Conservation (phyloP, 108 stramenopile genomes). For the Chaetoceros muelleri region DNA sequence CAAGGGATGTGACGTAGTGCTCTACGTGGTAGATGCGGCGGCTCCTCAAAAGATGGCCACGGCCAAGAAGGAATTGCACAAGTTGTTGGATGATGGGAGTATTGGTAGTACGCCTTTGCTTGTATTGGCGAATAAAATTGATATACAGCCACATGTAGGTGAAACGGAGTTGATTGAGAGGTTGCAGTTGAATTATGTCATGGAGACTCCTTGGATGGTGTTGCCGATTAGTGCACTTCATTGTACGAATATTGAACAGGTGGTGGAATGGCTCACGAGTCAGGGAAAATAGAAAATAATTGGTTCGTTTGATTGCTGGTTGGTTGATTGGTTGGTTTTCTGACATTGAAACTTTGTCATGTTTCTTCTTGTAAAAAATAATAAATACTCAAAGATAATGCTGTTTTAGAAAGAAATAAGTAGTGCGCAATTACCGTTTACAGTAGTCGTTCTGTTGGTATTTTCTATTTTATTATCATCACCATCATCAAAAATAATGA, state of each 20-base stretch:
- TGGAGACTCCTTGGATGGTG: slow-evolving; percentile 96
- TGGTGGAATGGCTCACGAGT: slow-evolving; percentile 87
- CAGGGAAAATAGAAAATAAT: slow-evolving; percentile 57
- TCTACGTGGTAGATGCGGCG: slow-evolving; percentile 91
- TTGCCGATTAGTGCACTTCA: slow-evolving; percentile 85
- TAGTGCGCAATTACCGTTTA: too few species aligned
- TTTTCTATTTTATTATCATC: too few species aligned
- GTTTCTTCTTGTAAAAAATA: too few species aligned
- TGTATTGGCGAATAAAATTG: slow-evolving; percentile 94
- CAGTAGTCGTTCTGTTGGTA: too few species aligned
- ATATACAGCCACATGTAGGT: slow-evolving; percentile 80
- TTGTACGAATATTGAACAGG: slow-evolving; percentile 89
- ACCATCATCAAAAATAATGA: too few species aligned
- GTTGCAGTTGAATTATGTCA: slow-evolving; percentile 91
- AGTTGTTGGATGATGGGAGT: slow-evolving; percentile 83
- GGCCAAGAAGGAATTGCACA: slow-evolving; percentile 93
- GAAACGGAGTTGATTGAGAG: slow-evolving; percentile 81
- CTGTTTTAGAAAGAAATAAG: too few species aligned
- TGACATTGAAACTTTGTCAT: too few species aligned
- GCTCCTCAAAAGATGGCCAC: slow-evolving; percentile 76
- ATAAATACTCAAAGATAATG: too few species aligned
- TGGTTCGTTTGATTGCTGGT: too few species aligned
- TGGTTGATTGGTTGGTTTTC: too few species aligned
- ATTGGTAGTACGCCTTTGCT: slow-evolving; percentile 84
- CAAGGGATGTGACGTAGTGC: slow-evolving; percentile 90